A percentile compares a stretch with the other conserved stretches of the same genome.
These are phyloP conservation scores for Selaginella tamariscina DNA, from an alignment of 75 land plant species.

Conservation along the genomic window DNA sequence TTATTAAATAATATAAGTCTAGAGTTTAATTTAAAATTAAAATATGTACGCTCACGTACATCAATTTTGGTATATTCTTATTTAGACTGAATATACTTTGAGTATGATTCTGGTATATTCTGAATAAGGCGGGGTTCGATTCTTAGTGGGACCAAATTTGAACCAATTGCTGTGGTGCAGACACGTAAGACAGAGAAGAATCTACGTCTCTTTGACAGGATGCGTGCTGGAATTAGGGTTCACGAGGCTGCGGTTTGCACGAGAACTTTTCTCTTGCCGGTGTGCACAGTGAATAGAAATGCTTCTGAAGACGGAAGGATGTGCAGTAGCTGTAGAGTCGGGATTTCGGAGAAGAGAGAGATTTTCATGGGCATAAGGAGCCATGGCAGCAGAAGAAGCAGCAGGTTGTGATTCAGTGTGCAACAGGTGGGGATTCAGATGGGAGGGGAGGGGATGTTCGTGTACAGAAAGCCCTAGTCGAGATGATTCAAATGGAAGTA, in stretches of 20 bases:
- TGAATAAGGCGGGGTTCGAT: neutral
- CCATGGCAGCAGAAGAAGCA: neutral
- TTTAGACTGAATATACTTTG: too few species aligned
- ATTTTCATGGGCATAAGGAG: neutral
- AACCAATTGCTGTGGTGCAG: neutral
- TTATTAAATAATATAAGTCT: too few species aligned
- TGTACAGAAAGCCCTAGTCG: constrained; percentile 30
- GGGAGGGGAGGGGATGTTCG: constrained; percentile 21
- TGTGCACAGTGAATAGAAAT: neutral
- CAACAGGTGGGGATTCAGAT: constrained; percentile 6
- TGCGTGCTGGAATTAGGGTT: too few species aligned
- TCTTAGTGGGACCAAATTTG: neutral
- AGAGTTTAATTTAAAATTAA: too few species aligned
- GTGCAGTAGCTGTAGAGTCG: neutral
- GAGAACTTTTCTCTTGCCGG: neutral
- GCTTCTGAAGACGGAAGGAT: neutral
- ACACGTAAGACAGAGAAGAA: neutral
- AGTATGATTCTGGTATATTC: too few species aligned
- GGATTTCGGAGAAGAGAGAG: too few species aligned
- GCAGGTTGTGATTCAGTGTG: neutral
- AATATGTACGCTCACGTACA: too few species aligned
- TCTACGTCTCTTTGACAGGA: too few species aligned
- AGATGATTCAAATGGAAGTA: constrained; percentile 32
- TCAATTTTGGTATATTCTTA: too few species aligned
- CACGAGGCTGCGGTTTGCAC: too few species aligned